Conservation (phyloP, 306 rosid genomes). For the Crataegus laevigata region DNA sequence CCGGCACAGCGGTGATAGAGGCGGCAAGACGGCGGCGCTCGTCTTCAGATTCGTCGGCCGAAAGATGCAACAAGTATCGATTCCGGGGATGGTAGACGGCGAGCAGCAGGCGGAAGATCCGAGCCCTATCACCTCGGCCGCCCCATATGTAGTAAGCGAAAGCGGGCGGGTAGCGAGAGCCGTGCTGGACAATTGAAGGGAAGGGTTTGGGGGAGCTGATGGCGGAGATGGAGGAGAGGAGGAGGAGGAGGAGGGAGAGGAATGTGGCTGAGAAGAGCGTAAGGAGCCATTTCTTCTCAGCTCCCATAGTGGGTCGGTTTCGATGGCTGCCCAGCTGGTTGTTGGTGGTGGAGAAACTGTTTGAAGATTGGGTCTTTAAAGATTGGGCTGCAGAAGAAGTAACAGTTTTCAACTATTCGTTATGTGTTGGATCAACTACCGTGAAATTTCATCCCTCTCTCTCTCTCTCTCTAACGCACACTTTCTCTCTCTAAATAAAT, state of each 20-base stretch:
- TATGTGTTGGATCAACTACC: conserved; percentile 21
- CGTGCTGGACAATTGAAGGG: conserved; percentile 58
- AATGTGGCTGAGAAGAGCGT: conserved; percentile 65
- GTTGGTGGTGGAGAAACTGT: conserved; percentile 20
- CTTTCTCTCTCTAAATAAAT: not conserved
- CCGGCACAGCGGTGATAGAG: conserved; percentile 49
- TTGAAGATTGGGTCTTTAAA: not conserved
- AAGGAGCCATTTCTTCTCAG: conserved; percentile 81
- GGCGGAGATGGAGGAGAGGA: conserved; percentile 64
- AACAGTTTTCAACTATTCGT: not conserved
- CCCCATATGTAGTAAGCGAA: conserved; percentile 83
- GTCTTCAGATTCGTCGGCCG: conserved; percentile 55
- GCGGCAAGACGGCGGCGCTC: conserved; percentile 47
- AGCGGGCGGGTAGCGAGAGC: conserved; percentile 70
- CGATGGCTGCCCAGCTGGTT: not conserved
- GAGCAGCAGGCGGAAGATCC: conserved; percentile 78
- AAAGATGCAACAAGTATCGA: conserved; percentile 68
- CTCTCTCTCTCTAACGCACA: not conserved
- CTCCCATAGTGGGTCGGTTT: conserved; percentile 49
- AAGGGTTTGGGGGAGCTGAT: conserved; percentile 59
- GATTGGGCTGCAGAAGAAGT: conserved; percentile 1
- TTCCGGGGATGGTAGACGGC: conserved; percentile 90
- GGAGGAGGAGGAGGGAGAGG: conserved; percentile 45
- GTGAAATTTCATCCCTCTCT: not conserved
- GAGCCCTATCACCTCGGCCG: conserved; percentile 54